phyloP scores from a whole-genome alignment of 2,329 filamentous ascomycete species.

The Sclerotinia minor region DNA sequence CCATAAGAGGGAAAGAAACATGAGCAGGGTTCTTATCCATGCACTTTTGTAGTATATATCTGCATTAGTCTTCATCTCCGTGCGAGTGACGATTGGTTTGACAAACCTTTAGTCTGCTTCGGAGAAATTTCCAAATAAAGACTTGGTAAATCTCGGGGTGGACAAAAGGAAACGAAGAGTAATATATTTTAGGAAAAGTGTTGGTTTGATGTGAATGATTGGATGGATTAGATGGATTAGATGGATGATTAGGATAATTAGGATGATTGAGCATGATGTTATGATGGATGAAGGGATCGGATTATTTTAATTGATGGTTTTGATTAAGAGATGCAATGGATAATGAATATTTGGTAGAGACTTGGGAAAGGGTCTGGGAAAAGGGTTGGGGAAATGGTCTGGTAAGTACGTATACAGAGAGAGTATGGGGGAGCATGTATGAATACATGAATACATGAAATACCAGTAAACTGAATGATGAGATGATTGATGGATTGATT shows the following conservation, averaged over 20 bases:
- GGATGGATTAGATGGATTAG: too few relatives aligned
- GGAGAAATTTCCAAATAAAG: neutral
- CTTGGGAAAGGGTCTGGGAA: neutral
- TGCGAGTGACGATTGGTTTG: neutral
- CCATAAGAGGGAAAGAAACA: neutral
- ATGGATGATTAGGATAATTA: neutral
- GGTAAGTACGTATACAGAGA: too few relatives aligned
- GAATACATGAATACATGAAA: neutral
- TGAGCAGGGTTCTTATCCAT: neutral
- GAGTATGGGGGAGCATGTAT: neutral
- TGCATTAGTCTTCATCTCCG: neutral
- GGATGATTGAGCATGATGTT: too few relatives aligned
- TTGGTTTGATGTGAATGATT: neutral
- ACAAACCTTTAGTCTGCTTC: neutral
- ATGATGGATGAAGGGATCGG: neutral
- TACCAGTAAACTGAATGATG: too few relatives aligned
- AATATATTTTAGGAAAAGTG: neutral
- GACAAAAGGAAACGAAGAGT: slow-evolving; percentile 4
- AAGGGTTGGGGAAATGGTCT: too few relatives aligned
- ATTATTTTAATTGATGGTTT: neutral
- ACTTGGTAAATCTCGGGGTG: neutral
- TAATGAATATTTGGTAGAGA: neutral
- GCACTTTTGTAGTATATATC: neutral
- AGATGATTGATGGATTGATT: too few relatives aligned
- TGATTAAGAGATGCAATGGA: neutral